Evolutionary conservation across 495 filamentous ascomycete species (phyloP).

Genomic region (Neurospora discreta): DNA sequence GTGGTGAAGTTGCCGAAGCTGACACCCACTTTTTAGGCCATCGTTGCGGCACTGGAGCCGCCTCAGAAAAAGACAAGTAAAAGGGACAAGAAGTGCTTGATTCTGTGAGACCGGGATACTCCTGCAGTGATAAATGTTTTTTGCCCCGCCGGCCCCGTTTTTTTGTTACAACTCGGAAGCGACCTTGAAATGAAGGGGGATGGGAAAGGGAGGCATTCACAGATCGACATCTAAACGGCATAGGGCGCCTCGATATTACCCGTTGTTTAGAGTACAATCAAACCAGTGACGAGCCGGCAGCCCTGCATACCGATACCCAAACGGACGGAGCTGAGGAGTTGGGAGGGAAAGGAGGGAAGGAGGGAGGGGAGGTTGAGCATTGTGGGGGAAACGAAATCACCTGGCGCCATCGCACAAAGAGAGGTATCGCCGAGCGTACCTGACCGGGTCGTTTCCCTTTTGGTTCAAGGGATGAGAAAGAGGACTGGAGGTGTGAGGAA

Average conservation of each 20-base stretch:
- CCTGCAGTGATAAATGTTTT: constrained; percentile 3
- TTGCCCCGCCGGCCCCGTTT: neutral
- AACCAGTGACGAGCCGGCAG: constrained; percentile 15
- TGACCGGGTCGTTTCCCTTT: constrained; percentile 1
- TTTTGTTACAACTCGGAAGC: neutral
- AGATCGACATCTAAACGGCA: constrained; percentile 1
- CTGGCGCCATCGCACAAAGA: constrained; percentile 1
- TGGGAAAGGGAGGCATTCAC: constrained; percentile 5
- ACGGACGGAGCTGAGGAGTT: constrained; percentile 5
- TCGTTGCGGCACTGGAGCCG: constrained; percentile 83
- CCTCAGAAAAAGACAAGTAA: constrained; percentile 52
- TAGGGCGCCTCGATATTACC: neutral
- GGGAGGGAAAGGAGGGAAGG: neutral
- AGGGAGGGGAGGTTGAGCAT: constrained; percentile 8
- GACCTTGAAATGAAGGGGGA: neutral
- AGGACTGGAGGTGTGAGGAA: neutral
- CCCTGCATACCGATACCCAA: neutral
- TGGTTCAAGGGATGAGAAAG: neutral
- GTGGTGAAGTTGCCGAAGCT: neutral
- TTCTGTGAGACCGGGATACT: constrained; percentile 31
- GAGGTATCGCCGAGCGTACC: neutral
- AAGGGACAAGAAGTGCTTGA: constrained; percentile 38
- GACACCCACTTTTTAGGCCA: constrained; percentile 45
- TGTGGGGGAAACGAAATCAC: neutral
- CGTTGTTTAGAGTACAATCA: constrained; percentile 28